Conservation (phyloP, 805 yeast genomes). For the Maudiozyma saulgeensis region DNA sequence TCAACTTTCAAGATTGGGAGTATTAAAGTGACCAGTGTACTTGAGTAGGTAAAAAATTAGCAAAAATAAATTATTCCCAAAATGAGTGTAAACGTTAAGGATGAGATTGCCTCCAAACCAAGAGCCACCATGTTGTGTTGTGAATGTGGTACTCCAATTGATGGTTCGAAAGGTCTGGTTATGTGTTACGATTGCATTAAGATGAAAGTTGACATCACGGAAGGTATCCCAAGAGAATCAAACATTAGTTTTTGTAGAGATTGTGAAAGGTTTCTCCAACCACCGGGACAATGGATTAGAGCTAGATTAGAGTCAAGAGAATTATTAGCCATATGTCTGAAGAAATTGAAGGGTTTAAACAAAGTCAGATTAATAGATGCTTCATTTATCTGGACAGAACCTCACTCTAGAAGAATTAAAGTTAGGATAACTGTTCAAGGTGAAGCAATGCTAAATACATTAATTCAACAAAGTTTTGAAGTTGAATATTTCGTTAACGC, state of each 20-base stretch:
- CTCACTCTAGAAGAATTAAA: slow-evolving; percentile 91
- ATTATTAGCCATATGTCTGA: slow-evolving; percentile 77
- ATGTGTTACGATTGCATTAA: slow-evolving; percentile 97
- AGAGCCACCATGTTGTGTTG: slow-evolving; percentile 89
- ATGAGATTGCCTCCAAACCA: slow-evolving; percentile 3
- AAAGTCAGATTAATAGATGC: slow-evolving; percentile 88
- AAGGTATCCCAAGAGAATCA: slow-evolving; percentile 89
- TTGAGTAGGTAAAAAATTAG: background rate
- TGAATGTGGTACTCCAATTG: slow-evolving; percentile 97
- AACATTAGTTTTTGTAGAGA: slow-evolving; percentile 89
- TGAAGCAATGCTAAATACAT: slow-evolving; percentile 85
- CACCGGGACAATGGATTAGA: slow-evolving; percentile 87
- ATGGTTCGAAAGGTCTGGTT: slow-evolving; percentile 84
- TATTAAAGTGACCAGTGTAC: background rate
- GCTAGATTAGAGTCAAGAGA: slow-evolving; percentile 91
- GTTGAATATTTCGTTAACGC: slow-evolving; percentile 93
- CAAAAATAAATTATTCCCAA: background rate
- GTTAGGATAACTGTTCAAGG: slow-evolving; percentile 92
- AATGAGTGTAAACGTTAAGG: slow-evolving; percentile 1
- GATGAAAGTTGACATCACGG: slow-evolving; percentile 84
- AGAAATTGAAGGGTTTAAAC: slow-evolving; percentile 77
- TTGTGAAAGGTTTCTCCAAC: slow-evolving; percentile 92
- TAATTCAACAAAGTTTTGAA: slow-evolving; percentile 87
- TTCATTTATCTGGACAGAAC: slow-evolving; percentile 96
- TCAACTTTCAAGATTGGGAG: background rate